These are phyloP conservation scores for Saturnispora quitensis DNA, from an alignment of 805 yeast genomes.

Conservation along the genomic window DNA sequence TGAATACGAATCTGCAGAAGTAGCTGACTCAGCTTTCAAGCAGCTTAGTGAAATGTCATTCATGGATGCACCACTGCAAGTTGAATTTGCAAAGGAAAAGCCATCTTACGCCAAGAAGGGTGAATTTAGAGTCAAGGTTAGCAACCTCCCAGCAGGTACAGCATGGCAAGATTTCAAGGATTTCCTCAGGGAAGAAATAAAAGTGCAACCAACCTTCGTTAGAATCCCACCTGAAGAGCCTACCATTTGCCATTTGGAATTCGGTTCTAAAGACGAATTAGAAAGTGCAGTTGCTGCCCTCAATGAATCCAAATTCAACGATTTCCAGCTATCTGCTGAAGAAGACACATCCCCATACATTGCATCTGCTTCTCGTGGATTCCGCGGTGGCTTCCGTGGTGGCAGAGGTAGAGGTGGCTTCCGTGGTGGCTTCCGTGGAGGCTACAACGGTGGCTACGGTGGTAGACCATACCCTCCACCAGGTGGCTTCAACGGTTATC, in stretches of 20 bases:
- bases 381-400: constrained; percentile 40
- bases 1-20: constrained; percentile 62
- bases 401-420: constrained; percentile 29
- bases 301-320: constrained; percentile 64
- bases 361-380: constrained; percentile 38
- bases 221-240: constrained; percentile 40
- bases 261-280: constrained; percentile 61
- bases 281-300: constrained; percentile 64
- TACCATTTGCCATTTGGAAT: constrained; percentile 44
- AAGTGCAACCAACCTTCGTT: constrained; percentile 54
- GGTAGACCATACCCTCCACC: constrained; percentile 9
- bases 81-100: constrained; percentile 48
- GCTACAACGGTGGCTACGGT: constrained; percentile 13
- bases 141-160: constrained; percentile 63
- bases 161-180: constrained; percentile 90
- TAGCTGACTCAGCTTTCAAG: constrained; percentile 41
- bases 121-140: constrained; percentile 61
- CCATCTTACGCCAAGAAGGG: constrained; percentile 52
- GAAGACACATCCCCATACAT: constrained; percentile 62
- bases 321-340: constrained; percentile 56
- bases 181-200: constrained; percentile 69
- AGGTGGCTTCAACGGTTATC: constrained; percentile 14
- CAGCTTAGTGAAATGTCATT: constrained; percentile 38
- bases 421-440: constrained; percentile 33
- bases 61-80: constrained; percentile 40